phyloP scores from a whole-genome alignment of 306 rosid species.

The Malus asiatica region DNA sequence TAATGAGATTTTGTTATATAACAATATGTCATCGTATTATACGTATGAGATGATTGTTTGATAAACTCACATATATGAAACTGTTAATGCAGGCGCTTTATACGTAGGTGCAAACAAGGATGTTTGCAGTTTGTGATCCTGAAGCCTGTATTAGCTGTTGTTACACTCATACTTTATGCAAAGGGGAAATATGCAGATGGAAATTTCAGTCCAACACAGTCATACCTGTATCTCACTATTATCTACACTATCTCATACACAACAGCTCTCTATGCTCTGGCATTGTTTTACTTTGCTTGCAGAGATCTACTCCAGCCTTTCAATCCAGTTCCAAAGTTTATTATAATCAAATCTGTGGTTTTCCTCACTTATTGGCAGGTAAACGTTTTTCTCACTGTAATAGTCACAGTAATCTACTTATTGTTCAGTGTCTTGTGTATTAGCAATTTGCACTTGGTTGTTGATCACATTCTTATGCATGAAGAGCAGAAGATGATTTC shows the following conservation, averaged over 20 bases:
- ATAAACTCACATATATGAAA: constrained; percentile 13
- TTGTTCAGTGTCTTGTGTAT: not conserved
- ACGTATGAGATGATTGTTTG: not conserved
- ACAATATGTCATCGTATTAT: constrained; percentile 10
- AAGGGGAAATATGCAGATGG: constrained; percentile 89
- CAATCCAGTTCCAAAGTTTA: constrained; percentile 93
- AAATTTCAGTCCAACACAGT: constrained; percentile 75
- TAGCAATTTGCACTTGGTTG: not conserved
- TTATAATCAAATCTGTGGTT: constrained; percentile 88
- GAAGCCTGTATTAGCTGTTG: constrained; percentile 82
- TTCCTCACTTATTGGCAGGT: constrained; percentile 99
- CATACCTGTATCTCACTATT: constrained; percentile 90
- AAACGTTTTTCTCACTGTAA: not conserved
- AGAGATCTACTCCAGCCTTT: constrained; percentile 96
- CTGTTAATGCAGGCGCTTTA: constrained; percentile 77
- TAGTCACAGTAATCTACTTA: not conserved
- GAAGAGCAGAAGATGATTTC: not conserved
- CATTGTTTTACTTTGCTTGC: constrained; percentile 90
- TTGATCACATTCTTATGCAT: constrained; percentile 12
- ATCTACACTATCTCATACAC: constrained; percentile 84
- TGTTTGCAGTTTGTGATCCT: constrained; percentile 94
- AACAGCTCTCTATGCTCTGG: constrained; percentile 84
- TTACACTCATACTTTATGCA: constrained; percentile 78
- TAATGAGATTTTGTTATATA: constrained; percentile 2
- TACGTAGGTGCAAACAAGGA: constrained; percentile 98